A percentile compares a stretch with the other conserved stretches of the same genome.
Conservation (phyloP, 495 filamentous ascomycete genomes). For the Gamarada debralockiae region DNA sequence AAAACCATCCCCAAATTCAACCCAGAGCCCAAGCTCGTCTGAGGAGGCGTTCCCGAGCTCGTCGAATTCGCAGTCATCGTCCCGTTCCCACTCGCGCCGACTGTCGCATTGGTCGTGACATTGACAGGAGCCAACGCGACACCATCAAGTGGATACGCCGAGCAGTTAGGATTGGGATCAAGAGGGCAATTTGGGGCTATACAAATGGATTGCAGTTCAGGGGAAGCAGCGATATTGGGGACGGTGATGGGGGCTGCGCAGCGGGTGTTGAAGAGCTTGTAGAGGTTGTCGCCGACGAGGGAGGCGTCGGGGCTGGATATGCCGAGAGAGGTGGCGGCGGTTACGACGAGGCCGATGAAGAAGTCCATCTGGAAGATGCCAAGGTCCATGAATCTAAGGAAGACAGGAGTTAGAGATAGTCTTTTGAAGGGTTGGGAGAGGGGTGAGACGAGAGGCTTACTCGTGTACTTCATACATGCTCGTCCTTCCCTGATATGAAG, state of each 20-base stretch:
- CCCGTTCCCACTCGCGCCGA: not conserved
- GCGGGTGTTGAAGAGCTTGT: conserved; percentile 36
- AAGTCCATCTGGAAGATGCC: not conserved
- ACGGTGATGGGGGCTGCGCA: conserved; percentile 33
- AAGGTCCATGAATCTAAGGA: conserved; percentile 42
- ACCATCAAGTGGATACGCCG: conserved; percentile 6
- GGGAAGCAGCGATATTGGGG: conserved; percentile 6
- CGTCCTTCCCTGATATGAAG: conserved; percentile 35
- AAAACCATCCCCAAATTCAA: no score
- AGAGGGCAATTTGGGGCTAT: conserved; percentile 32
- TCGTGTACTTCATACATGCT: conserved; percentile 48
- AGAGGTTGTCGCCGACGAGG: conserved; percentile 26
- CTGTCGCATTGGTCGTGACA: not conserved
- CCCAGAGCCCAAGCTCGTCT: no score
- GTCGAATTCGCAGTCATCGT: not conserved
- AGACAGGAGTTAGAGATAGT: not conserved
- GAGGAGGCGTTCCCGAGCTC: no score
- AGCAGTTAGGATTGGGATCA: conserved; percentile 25
- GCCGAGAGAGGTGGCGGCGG: not conserved
- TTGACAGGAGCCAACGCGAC: not conserved
- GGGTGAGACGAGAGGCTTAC: conserved; percentile 18
- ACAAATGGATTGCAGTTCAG: conserved; percentile 39
- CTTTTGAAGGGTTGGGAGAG: not conserved
- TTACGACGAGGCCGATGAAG: not conserved
- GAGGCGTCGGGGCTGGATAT: not conserved